Percentiles rank a stretch among this genome's conserved stretches.
Conservation (phyloP, 495 filamentous ascomycete species). For the Penicillium nucicola region DNA sequence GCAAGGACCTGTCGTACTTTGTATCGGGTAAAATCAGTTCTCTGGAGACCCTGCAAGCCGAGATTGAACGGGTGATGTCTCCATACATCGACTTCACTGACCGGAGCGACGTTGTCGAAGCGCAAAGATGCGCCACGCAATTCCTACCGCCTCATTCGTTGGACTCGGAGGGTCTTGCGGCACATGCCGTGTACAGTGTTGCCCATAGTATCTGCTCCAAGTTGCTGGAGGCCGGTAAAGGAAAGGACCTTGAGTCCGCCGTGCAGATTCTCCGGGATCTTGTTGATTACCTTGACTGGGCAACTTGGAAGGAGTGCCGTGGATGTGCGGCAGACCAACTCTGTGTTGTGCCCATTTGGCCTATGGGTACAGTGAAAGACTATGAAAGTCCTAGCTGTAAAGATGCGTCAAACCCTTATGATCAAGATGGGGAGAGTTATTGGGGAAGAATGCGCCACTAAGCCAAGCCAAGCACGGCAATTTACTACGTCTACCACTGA, state of each 20-base stretch:
- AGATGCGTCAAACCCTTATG: constrained; percentile 23
- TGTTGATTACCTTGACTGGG: constrained; percentile 54
- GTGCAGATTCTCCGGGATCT: constrained; percentile 33
- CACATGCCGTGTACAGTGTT: constrained; percentile 45
- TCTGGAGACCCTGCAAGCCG: constrained; percentile 32
- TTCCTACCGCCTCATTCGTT: constrained; percentile 32
- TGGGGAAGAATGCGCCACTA: constrained; percentile 27
- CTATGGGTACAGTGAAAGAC: constrained; percentile 52
- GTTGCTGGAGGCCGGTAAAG: constrained; percentile 38
- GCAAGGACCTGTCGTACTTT: constrained; percentile 48
- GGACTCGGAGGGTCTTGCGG: constrained; percentile 18
- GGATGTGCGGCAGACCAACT: constrained; percentile 54
- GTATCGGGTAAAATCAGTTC: constrained; percentile 32
- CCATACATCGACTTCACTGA: constrained; percentile 49
- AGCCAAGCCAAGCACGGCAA: neutral
- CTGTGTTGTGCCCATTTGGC: constrained; percentile 69
- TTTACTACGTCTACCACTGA: no score
- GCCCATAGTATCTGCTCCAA: constrained; percentile 48
- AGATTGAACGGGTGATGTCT: constrained; percentile 44
- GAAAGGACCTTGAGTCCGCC: constrained; percentile 20
- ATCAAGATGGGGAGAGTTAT: constrained; percentile 30
- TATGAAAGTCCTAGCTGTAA: constrained; percentile 50
- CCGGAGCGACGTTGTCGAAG: constrained; percentile 32
- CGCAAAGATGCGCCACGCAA: constrained; percentile 48
- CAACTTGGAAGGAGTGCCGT: constrained; percentile 58